These are phyloP conservation scores for Vicia faba DNA, from an alignment of 306 rosid species.

Conservation along the genomic window DNA sequence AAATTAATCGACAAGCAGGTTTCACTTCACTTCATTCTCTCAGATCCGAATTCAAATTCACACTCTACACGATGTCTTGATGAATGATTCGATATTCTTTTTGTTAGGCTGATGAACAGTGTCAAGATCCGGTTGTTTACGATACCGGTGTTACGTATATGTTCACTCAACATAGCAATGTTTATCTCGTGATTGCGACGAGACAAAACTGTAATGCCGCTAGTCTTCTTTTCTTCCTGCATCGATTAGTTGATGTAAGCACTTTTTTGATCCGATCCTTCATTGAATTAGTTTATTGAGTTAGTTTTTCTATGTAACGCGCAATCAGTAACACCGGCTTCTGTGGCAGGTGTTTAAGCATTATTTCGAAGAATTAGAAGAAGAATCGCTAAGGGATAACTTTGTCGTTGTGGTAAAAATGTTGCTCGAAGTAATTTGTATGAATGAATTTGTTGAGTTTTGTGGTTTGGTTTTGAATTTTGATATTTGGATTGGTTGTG, in stretches of 20 bases:
- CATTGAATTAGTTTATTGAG: neutral
- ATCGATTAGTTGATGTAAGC: conserved; percentile 77
- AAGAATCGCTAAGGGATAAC: conserved; percentile 92
- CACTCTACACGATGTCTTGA: neutral
- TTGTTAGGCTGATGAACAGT: conserved; percentile 69
- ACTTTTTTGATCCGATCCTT: conserved; percentile 3
- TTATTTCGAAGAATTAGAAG: conserved; percentile 88
- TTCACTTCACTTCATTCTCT: conserved; percentile 20
- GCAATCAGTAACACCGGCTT: conserved; percentile 17
- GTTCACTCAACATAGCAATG: conserved; percentile 84
- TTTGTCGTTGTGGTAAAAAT: conserved; percentile 85
- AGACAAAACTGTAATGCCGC: conserved; percentile 94
- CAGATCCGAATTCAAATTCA: neutral
- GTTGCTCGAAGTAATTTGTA: neutral
- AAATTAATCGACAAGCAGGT: conserved; percentile 90
- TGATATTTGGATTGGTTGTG: conserved; percentile 18
- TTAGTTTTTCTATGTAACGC: neutral
- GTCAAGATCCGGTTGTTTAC: conserved; percentile 85
- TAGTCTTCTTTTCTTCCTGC: conserved; percentile 78
- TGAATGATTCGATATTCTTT: neutral
- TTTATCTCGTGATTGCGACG: conserved; percentile 79
- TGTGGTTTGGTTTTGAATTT: conserved; percentile 9
- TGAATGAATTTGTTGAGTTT: conserved; percentile 18
- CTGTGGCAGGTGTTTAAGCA: conserved; percentile 81
- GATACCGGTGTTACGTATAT: conserved; percentile 84